Evolutionary conservation across 305 asterid genomes (phyloP).

Genomic region (Fraxinus floribunda): DNA sequence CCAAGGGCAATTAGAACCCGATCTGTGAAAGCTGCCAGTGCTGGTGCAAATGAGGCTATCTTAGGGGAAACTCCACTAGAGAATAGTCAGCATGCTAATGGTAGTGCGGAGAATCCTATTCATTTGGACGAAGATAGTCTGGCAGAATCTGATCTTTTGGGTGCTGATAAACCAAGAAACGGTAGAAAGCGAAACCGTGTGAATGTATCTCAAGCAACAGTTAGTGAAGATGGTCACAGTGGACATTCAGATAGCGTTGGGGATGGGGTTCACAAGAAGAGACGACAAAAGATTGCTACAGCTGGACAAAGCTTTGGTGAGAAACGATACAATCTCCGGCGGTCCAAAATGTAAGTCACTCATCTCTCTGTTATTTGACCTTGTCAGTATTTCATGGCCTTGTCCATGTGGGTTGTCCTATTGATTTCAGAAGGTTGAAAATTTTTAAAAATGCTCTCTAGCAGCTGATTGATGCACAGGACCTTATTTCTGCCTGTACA

Average conservation of each 20-base stretch:
- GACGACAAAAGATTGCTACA: conserved; percentile 60
- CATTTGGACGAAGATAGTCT: conserved; percentile 51
- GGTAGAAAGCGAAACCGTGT: conserved; percentile 61
- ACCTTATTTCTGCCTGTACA: background rate
- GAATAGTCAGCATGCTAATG: conserved; percentile 40
- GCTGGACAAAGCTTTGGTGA: conserved; percentile 51
- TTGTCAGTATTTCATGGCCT: background rate
- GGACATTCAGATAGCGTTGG: conserved; percentile 65
- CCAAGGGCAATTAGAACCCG: conserved; percentile 40
- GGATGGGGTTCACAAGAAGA: conserved; percentile 62
- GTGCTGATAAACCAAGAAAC: conserved; percentile 35
- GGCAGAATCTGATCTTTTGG: conserved; percentile 51
- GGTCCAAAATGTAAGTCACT: conserved; percentile 54
- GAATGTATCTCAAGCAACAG: conserved; percentile 51
- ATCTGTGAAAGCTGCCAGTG: conserved; percentile 36
- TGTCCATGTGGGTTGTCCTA: background rate
- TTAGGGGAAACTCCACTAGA: conserved; percentile 16
- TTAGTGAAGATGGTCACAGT: conserved; percentile 54
- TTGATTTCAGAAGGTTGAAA: background rate
- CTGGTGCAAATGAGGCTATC: conserved; percentile 30
- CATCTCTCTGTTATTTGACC: conserved; percentile 1
- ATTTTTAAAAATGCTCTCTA: conserved; percentile 2
- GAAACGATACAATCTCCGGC: conserved; percentile 90
- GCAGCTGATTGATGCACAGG: background rate
- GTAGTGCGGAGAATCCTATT: conserved; percentile 46